phyloP scores from a whole-genome alignment of 179 eudicot species.

The Corrigiola litoralis region DNA sequence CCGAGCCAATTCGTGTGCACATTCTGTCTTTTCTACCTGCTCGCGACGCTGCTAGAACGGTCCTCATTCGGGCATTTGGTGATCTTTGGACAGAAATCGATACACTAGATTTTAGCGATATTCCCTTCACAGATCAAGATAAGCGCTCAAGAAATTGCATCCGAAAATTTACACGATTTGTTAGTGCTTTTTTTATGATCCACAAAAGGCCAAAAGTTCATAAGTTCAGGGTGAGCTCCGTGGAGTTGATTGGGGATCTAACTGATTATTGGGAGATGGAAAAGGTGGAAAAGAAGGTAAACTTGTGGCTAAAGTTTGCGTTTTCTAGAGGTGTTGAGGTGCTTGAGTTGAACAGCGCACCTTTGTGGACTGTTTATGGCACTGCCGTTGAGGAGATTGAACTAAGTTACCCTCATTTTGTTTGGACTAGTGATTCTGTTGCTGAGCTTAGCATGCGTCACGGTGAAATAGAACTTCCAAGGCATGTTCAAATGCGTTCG shows the following conservation, averaged over 20 bases:
- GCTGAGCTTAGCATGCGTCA: neutral
- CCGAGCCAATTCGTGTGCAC: constrained; percentile 22
- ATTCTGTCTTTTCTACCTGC: constrained; percentile 27
- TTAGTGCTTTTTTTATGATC: neutral
- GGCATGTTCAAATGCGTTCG: neutral
- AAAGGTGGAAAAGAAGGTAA: neutral
- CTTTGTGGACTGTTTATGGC: too few species aligned
- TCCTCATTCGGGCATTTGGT: too few species aligned
- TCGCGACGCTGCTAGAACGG: constrained; percentile 22
- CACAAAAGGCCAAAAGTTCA: neutral
- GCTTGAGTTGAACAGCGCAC: too few species aligned
- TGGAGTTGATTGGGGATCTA: neutral
- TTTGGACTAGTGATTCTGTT: neutral
- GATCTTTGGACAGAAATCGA: constrained; percentile 18
- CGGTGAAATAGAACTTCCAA: neutral
- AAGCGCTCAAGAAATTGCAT: neutral
- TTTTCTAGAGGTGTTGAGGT: neutral
- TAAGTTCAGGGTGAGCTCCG: neutral
- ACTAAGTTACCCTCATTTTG: neutral
- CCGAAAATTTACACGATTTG: neutral
- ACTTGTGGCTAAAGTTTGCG: neutral
- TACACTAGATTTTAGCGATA: constrained; percentile 19
- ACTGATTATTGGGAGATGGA: neutral
- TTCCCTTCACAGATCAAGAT: neutral
- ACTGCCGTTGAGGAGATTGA: neutral